A percentile compares a stretch with the other conserved stretches of the same genome.
These are phyloP conservation scores for Tuber borchii DNA, from an alignment of 495 filamentous ascomycete species.

Conservation along the genomic window DNA sequence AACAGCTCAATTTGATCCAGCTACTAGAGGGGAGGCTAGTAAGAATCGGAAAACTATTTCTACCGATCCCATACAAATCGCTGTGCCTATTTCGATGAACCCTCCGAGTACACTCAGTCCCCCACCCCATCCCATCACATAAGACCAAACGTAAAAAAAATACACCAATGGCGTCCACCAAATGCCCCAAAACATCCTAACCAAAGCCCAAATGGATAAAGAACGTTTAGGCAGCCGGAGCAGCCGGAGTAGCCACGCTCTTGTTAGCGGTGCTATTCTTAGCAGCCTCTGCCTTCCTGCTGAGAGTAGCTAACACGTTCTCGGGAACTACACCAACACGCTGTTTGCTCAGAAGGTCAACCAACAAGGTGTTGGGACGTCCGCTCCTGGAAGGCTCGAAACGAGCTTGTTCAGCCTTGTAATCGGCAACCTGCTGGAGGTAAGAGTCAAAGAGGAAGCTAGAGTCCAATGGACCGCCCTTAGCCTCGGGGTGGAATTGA, in stretches of 20 bases:
- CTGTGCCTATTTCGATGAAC: too few species aligned
- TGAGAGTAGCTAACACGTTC: slow-evolving; percentile 47
- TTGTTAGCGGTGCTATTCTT: slow-evolving; percentile 13
- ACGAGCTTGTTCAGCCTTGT: slow-evolving; percentile 71
- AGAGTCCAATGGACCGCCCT: slow-evolving; percentile 89
- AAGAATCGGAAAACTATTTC: too few species aligned
- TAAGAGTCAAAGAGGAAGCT: slow-evolving; percentile 95
- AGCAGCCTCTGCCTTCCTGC: slow-evolving; percentile 36
- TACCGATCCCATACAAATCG: too few species aligned
- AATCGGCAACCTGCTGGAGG: slow-evolving; percentile 76
- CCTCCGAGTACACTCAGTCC: not conserved
- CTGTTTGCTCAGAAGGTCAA: slow-evolving; percentile 88
- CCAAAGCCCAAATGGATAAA: not conserved
- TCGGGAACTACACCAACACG: slow-evolving; percentile 79
- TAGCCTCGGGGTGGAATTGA: slow-evolving; percentile 97
- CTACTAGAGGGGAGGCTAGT: not conserved
- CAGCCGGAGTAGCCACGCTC: slow-evolving; percentile 11
- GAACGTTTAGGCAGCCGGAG: slow-evolving; percentile 17
- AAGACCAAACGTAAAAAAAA: not conserved
- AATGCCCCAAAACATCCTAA: not conserved
- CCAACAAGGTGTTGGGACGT: slow-evolving; percentile 73
- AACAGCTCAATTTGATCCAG: not conserved
- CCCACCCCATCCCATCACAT: not conserved
- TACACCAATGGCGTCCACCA: not conserved
- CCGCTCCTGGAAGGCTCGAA: slow-evolving; percentile 58